These are phyloP conservation scores for Populus ilicifolia DNA, from an alignment of 345 rosid genomes.

Conservation along the genomic window DNA sequence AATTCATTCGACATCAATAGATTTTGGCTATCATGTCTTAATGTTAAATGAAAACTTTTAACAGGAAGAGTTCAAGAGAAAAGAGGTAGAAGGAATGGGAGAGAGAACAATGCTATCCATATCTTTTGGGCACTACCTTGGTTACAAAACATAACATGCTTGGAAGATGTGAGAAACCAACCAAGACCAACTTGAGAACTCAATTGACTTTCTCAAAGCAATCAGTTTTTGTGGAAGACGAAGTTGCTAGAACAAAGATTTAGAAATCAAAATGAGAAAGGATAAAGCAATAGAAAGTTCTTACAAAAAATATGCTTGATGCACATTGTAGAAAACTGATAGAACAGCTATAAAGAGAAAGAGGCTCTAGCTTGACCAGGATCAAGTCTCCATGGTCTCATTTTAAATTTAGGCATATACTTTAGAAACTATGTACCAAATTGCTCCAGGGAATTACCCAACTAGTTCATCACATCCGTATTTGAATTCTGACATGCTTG, in stretches of 20 bases:
- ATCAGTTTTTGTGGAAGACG: background rate
- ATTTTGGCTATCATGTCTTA: background rate
- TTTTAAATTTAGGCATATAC: background rate
- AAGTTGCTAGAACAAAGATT: background rate
- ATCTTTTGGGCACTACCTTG: background rate
- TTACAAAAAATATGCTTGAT: background rate
- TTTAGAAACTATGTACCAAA: background rate
- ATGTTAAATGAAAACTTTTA: background rate
- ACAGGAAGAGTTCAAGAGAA: background rate
- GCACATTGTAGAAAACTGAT: background rate
- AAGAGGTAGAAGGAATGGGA: background rate
- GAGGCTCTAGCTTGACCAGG: background rate
- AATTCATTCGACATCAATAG: background rate
- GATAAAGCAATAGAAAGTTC: background rate
- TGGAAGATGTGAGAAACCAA: background rate
- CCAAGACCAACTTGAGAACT: background rate
- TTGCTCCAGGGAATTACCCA: slow-evolving; percentile 40
- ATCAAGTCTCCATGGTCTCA: background rate
- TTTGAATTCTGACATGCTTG: slow-evolving; percentile 58
- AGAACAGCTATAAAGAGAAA: background rate
- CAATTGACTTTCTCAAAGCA: background rate
- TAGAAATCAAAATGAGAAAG: background rate
- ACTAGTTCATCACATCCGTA: slow-evolving; percentile 25
- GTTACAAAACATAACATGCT: background rate
- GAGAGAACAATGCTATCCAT: no score